phyloP scores from a whole-genome alignment of 2,329 filamentous ascomycete genomes.

The Septoria petroselini region DNA sequence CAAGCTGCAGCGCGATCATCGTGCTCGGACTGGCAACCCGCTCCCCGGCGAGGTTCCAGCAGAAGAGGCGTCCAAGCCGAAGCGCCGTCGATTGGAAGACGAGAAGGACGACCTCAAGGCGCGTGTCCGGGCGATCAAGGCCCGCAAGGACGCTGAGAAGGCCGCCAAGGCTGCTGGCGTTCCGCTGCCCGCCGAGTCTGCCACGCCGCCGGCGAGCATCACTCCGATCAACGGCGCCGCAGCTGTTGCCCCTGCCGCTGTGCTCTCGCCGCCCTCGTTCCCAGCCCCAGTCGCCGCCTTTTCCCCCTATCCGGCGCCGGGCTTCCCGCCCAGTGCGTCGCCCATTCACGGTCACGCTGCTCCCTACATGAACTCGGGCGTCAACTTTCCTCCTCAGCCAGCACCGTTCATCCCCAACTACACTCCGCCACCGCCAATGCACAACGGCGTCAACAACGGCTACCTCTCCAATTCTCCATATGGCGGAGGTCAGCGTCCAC shows the following conservation, averaged over 20 bases:
- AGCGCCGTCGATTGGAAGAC: constrained; percentile 5
- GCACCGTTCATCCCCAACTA: background rate
- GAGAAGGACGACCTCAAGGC: background rate
- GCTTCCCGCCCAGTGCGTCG: too few relatives aligned
- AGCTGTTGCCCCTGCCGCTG: background rate
- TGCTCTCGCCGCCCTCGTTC: background rate
- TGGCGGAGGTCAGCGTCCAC: background rate
- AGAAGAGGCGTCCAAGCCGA: constrained; percentile 1
- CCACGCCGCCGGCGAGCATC: constrained; percentile 1
- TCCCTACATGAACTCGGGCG: background rate
- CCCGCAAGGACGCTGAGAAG: constrained; percentile 4
- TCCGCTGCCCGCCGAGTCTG: background rate
- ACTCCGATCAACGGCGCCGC: background rate
- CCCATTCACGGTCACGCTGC: too few relatives aligned
- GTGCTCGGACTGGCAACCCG: constrained; percentile 79
- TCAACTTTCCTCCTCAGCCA: background rate
- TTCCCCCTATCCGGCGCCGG: background rate
- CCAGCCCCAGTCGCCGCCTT: background rate
- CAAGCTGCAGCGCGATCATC: constrained; percentile 77
- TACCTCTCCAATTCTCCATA: background rate
- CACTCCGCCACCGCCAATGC: background rate
- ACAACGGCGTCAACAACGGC: background rate
- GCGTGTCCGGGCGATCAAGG: constrained; percentile 1
- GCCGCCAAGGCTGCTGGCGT: constrained; percentile 3
- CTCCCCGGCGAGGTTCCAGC: constrained; percentile 48